Conservation (phyloP, 352 stramenopile species). For the Globisporangium carolinianum region DNA sequence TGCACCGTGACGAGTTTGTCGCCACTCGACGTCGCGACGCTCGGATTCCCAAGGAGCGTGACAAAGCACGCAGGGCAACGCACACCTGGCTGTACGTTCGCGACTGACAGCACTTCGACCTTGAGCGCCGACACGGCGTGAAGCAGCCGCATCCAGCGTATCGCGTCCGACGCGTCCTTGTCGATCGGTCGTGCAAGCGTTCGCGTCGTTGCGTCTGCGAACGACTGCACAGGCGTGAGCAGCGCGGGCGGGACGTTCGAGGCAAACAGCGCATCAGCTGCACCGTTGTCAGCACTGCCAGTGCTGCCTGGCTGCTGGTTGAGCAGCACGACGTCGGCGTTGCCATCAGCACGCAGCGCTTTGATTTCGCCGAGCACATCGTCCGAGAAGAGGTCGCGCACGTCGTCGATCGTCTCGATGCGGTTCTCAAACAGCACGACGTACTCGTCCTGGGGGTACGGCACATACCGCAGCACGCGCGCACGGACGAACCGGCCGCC, state of each 20-base stretch:
- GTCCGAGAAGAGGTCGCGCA: conserved; percentile 53
- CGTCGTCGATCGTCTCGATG: conserved; percentile 49
- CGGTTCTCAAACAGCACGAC: conserved; percentile 46
- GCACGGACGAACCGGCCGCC: conserved; percentile 55
- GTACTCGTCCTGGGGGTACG: conserved; percentile 43
- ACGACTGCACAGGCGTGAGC: conserved; percentile 41
- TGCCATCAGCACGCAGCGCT: conserved; percentile 39
- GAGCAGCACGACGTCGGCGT: conserved; percentile 40
- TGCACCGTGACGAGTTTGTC: conserved; percentile 10
- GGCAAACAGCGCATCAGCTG: conserved; percentile 9
- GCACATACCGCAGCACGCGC: conserved; percentile 40
- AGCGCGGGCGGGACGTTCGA: conserved; percentile 18
- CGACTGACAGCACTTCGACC: conserved; percentile 39
- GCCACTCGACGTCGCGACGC: conserved; percentile 1
- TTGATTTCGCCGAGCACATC: conserved; percentile 51
- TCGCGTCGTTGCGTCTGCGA: conserved; percentile 24
- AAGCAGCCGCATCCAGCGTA: conserved; percentile 23
- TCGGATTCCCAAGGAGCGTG: conserved; percentile 36
- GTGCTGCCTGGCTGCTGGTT: conserved; percentile 1
- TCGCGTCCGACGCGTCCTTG: conserved; percentile 8
- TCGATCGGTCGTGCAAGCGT: conserved; percentile 34
- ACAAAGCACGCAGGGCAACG: conserved; percentile 30
- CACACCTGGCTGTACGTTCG: conserved; percentile 27
- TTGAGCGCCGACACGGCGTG: conserved; percentile 34
- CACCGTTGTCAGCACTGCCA: neutral